Evolutionary conservation across 2,329 filamentous ascomycete species (phyloP), one percentile per base, ranked within the genome.

Genomic region (Plenodomus tracheiphilus): DNA sequence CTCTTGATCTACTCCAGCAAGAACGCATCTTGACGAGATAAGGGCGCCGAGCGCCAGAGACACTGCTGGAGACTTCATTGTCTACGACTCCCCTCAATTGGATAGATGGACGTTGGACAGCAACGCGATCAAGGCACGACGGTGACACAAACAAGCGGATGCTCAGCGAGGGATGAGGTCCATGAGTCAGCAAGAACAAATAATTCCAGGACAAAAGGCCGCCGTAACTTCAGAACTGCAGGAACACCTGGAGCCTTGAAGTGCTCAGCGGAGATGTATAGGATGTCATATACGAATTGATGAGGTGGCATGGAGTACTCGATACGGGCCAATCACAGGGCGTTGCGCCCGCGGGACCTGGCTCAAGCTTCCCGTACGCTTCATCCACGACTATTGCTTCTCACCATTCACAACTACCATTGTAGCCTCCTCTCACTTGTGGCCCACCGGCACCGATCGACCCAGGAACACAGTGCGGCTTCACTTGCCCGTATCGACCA

Each of bases 1-100:
- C 37, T 72, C 68, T 54, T 71, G 69, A 2, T 56, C 38, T n/a
- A 55, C 32, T 34, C 54, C 56, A 19, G 51, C 57, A 5, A 39
- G 42, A 11, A 49, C 49, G 8, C 41, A 37, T 2, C 49, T 48
- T 8, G 47, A 16, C 32, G 45, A 25, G 3, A 64, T 40, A 15
- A 61, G 6, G 32, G 51, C 30, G 1, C 57, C 56, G 10, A 64
- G 16, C 17, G 50, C 54, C 5, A 58, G 9, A 2, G 47, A 43
- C 21, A 45, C 22, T 4, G 54, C 8, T 17, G 47, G 22, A 1
- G 56, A 46, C 42, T 49, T 66, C 62, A 68, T 68, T 5, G 17
- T 51, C 40, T 18, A 37, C 28, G 17, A 6, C 28, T 30, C 25
- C 19, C 9, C n/a, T 15, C 28, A 8, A 15, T 6, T 15, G 4